Evolutionary conservation across 768 basidiomycete genomes (phyloP).

Genomic region (Suillus ampliporus): DNA sequence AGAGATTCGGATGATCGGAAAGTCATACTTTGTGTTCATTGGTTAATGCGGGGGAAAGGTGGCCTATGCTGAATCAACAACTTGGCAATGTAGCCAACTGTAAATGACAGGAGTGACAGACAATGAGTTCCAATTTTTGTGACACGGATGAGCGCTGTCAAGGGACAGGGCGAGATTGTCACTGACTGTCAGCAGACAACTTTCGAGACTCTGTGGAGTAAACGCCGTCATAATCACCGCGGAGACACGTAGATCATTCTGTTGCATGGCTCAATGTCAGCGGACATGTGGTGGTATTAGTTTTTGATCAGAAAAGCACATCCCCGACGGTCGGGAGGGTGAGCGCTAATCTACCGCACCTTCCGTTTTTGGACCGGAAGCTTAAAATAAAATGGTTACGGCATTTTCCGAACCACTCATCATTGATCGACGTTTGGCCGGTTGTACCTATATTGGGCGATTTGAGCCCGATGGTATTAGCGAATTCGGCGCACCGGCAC

Average conservation of each 20-base stretch:
- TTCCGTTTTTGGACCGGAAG: constrained; percentile 34
- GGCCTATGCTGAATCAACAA: not conserved
- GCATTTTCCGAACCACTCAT: constrained; percentile 1
- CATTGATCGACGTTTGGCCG: constrained; percentile 11
- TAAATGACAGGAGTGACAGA: not conserved
- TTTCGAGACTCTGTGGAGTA: not conserved
- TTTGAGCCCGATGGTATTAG: constrained; percentile 25
- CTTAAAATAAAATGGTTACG: constrained; percentile 1
- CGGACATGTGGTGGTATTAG: not conserved
- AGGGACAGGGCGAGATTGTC: too few relatives aligned
- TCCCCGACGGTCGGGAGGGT: constrained; percentile 2
- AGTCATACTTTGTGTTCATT: not conserved
- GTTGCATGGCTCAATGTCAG: not conserved
- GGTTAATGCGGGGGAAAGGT: not conserved
- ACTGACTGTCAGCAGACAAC: not conserved
- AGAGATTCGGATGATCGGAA: not conserved
- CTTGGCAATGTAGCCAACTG: not conserved
- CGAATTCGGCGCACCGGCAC: constrained; percentile 35
- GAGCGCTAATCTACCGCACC: constrained; percentile 25
- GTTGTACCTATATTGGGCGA: constrained; percentile 17
- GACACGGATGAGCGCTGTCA: not conserved
- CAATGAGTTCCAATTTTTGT: not conserved
- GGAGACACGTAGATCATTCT: not conserved
- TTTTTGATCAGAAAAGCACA: constrained; percentile 6
- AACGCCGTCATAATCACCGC: constrained; percentile 11